Conservation (phyloP, 2,329 filamentous ascomycete genomes). For the Colletotrichum phormii region DNA sequence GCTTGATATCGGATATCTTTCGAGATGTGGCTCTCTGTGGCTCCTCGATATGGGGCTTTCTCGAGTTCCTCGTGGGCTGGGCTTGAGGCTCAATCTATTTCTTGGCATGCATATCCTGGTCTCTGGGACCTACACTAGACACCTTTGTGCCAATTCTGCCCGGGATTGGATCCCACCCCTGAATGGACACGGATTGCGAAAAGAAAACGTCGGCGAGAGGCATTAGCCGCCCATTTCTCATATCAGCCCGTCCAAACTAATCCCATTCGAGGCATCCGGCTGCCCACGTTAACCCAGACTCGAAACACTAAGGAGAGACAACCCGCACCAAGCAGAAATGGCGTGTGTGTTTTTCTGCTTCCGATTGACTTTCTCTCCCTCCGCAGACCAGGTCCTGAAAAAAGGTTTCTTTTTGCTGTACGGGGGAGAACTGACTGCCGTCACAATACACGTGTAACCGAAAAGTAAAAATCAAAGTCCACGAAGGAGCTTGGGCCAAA, state of each 20-base stretch:
- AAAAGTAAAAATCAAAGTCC: constrained; percentile 5
- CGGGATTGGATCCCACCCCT: constrained; percentile 5
- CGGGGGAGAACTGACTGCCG: background rate
- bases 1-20: background rate
- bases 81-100: constrained; percentile 29
- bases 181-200: background rate
- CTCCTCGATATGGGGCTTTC: background rate
- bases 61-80: background rate
- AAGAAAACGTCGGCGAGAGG: background rate
- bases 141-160: background rate
- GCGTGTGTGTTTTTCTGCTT: background rate
- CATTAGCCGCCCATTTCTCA: background rate
- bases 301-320: constrained; percentile 18
- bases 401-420: background rate
- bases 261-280: constrained; percentile 12
- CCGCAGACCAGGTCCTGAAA: constrained; percentile 16
- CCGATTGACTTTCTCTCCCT: constrained; percentile 18
- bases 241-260: constrained; percentile 1
- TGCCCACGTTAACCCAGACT: constrained; percentile 6
- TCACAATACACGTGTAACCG: background rate
- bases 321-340: background rate
- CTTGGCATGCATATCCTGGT: constrained; percentile 27
- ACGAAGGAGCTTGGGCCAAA: constrained; percentile 22
- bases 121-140: background rate
- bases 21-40: background rate